Conservation (phyloP, 2,329 filamentous ascomycete species). For the Fusarium miscanthi region DNA sequence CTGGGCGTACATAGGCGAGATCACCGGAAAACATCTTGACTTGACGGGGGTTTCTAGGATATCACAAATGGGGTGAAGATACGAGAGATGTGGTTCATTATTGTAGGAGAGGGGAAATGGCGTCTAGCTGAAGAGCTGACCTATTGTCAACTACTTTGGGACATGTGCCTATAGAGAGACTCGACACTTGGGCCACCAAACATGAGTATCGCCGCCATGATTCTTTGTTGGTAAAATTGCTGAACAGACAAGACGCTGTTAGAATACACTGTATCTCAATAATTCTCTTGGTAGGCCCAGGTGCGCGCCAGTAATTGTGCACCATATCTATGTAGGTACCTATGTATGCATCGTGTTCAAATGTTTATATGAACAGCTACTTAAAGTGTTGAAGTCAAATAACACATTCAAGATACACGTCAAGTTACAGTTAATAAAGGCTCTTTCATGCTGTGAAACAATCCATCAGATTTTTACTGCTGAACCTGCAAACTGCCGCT, state of each 20-base stretch:
- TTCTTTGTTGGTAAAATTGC: neutral
- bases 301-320: neutral
- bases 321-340: neutral
- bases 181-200: constrained; percentile 1
- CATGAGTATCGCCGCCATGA: neutral
- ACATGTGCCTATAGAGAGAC: constrained; percentile 1
- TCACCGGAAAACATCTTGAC: constrained; percentile 47
- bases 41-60: neutral
- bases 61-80: neutral
- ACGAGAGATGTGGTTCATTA: neutral
- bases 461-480: neutral
- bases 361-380: neutral
- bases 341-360: neutral
- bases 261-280: neutral
- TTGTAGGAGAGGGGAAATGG: neutral
- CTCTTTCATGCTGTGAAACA: neutral
- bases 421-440: neutral
- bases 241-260: neutral
- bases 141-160: constrained; percentile 41
- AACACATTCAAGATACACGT: neutral
- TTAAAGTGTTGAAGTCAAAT: neutral
- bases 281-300: neutral
- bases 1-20: constrained; percentile 40
- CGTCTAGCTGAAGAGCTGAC: neutral
- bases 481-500: neutral